Evolutionary conservation across 2,329 filamentous ascomycete genomes (phyloP).

Genomic region (Tympanopsis confertula): DNA sequence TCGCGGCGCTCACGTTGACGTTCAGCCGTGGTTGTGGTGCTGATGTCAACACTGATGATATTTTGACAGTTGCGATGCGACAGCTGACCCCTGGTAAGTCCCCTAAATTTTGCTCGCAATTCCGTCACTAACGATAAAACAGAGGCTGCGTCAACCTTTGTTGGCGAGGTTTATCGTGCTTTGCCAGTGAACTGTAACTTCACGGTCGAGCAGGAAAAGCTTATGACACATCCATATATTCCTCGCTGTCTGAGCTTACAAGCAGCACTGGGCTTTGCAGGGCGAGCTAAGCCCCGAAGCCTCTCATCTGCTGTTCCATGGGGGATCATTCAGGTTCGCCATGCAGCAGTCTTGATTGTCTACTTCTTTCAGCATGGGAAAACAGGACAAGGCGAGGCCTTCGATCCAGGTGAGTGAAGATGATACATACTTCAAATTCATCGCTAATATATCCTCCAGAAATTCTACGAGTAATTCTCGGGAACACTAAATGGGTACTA

Average conservation of each 20-base stretch:
- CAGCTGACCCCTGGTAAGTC: neutral
- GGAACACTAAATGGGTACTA: conserved; percentile 1
- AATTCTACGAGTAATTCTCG: neutral
- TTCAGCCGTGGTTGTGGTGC: neutral
- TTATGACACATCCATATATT: conserved; percentile 1
- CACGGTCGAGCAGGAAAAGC: neutral
- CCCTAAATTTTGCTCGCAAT: neutral
- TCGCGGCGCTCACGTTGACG: neutral
- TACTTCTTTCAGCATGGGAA: neutral
- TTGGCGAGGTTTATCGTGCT: neutral
- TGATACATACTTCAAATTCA: neutral
- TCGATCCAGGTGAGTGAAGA: neutral
- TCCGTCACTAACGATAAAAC: neutral
- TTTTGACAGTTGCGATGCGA: neutral
- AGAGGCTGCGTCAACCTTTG: neutral
- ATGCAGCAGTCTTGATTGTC: neutral
- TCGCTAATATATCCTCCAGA: neutral
- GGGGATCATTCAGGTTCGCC: neutral
- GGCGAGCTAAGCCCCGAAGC: neutral
- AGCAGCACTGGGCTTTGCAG: neutral
- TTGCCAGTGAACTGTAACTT: conserved; percentile 1
- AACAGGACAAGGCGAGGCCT: neutral
- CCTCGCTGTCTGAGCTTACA: conserved; percentile 1
- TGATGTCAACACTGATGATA: neutral
- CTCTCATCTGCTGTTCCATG: neutral